Conservation (phyloP, 768 basidiomycete species). For the Dendrothele bispora region DNA sequence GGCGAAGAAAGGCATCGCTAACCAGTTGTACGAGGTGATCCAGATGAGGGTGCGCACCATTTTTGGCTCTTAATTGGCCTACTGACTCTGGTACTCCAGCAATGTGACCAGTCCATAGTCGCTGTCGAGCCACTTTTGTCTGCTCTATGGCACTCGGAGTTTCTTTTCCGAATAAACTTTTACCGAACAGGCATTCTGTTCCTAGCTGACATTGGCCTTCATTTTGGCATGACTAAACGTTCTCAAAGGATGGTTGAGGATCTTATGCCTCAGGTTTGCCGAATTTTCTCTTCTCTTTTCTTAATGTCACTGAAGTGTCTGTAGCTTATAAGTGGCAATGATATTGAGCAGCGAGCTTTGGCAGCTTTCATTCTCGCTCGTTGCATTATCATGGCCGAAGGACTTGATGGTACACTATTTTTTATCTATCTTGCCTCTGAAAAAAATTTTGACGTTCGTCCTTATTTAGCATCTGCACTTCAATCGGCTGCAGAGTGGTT, state of each 20-base stretch:
- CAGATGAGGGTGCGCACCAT: constrained; percentile 42
- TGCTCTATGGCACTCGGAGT: constrained; percentile 80
- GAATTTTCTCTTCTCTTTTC: not conserved
- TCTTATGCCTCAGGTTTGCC: constrained; percentile 73
- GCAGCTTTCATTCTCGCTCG: constrained; percentile 74
- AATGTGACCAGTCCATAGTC: constrained; percentile 59
- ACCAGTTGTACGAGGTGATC: constrained; percentile 45
- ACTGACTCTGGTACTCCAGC: constrained; percentile 42
- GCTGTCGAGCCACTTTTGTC: constrained; percentile 67
- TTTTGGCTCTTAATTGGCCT: not conserved
- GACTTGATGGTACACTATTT: constrained; percentile 36
- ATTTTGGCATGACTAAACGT: constrained; percentile 72
- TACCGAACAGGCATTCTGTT: constrained; percentile 72
- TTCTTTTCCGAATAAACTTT: constrained; percentile 62
- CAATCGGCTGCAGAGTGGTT: constrained; percentile 63
- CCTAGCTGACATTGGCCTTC: constrained; percentile 76
- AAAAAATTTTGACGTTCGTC: constrained; percentile 28
- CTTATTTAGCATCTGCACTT: constrained; percentile 45
- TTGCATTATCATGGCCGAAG: constrained; percentile 64
- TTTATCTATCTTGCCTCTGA: not conserved
- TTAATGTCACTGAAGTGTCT: not conserved
- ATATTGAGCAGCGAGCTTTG: constrained; percentile 75
- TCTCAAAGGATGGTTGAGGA: constrained; percentile 69
- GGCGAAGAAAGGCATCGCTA: constrained; percentile 36
- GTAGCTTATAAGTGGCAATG: constrained; percentile 69